Evolutionary conservation across 768 basidiomycete genomes (phyloP).

Genomic region (Pulveroboletus sp.): DNA sequence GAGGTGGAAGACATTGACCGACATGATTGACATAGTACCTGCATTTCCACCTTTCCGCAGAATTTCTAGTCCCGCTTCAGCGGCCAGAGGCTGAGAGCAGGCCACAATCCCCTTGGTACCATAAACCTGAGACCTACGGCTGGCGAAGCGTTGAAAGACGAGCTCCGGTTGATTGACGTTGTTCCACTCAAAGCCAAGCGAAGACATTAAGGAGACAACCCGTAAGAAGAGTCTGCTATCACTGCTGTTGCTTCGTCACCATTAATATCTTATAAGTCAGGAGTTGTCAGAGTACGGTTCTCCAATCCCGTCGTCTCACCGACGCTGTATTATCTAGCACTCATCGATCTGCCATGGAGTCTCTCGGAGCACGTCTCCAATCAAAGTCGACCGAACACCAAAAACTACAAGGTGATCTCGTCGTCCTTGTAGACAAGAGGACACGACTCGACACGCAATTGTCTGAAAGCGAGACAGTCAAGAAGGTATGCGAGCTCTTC

Average conservation of each 20-base stretch:
- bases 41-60: slow-evolving; percentile 93
- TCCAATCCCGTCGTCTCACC: neutral
- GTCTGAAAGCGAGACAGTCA: slow-evolving; percentile 87
- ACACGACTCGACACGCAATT: slow-evolving; percentile 88
- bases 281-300: no score
- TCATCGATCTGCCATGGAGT: slow-evolving; percentile 35
- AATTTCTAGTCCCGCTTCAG: slow-evolving; percentile 89
- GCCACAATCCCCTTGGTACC: slow-evolving; percentile 85
- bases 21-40: slow-evolving; percentile 46
- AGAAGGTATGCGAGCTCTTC: slow-evolving; percentile 54
- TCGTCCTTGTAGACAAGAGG: slow-evolving; percentile 68
- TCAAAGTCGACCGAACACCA: slow-evolving; percentile 70
- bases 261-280: no score
- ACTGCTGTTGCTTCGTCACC: no score
- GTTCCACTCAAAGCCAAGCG: slow-evolving; percentile 44
- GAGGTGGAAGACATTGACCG: neutral
- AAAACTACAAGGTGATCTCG: slow-evolving; percentile 72
- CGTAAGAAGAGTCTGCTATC: neutral
- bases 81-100: slow-evolving; percentile 86
- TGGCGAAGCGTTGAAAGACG: slow-evolving; percentile 67
- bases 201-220: slow-evolving; percentile 18
- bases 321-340: slow-evolving; percentile 6
- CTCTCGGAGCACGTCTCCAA: slow-evolving; percentile 60
- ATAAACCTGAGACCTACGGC: slow-evolving; percentile 83
- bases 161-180: slow-evolving; percentile 67